Conservation (phyloP, 768 basidiomycete species). For the Tephrocybe sp. region DNA sequence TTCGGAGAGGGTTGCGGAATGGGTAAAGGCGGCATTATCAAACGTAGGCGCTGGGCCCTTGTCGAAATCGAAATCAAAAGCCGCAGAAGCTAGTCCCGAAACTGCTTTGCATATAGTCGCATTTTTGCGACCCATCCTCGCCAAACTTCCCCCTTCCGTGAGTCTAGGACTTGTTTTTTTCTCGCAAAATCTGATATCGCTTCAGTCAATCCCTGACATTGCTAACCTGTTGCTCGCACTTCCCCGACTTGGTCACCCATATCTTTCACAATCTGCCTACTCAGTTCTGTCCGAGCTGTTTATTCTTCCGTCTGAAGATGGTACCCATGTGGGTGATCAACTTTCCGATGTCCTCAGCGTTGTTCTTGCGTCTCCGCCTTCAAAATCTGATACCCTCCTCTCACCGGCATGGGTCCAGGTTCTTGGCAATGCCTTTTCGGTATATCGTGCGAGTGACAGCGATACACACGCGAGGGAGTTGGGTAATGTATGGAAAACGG, state of each 20-base stretch:
- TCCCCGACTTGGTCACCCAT: slow-evolving; percentile 84
- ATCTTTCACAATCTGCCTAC: slow-evolving; percentile 86
- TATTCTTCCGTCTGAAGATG: slow-evolving; percentile 47
- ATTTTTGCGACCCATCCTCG: slow-evolving; percentile 60
- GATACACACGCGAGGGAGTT: slow-evolving; percentile 54
- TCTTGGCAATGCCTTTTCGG: slow-evolving; percentile 69
- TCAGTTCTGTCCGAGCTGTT: slow-evolving; percentile 84
- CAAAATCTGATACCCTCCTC: slow-evolving; percentile 63
- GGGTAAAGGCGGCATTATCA: slow-evolving; percentile 63
- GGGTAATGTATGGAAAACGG: slow-evolving; percentile 64
- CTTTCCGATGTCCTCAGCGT: slow-evolving; percentile 62
- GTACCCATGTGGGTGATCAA: slow-evolving; percentile 48
- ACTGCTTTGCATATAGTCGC: slow-evolving; percentile 76
- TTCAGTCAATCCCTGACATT: slow-evolving; percentile 70
- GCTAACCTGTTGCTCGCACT: slow-evolving; percentile 72
- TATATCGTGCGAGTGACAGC: slow-evolving; percentile 51
- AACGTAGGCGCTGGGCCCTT: slow-evolving; percentile 65
- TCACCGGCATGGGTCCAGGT: slow-evolving; percentile 78
- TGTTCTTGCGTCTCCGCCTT: slow-evolving; percentile 66
- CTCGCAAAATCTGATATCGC: neutral
- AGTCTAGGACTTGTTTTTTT: slow-evolving; percentile 28
- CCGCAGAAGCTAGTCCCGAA: slow-evolving; percentile 60
- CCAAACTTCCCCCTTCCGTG: slow-evolving; percentile 66
- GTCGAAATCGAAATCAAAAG: slow-evolving; percentile 57
- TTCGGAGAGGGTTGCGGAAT: slow-evolving; percentile 74